These are phyloP conservation scores for Colletotrichum simmondsii DNA, from an alignment of 2,329 filamentous ascomycete genomes.

Conservation along the genomic window DNA sequence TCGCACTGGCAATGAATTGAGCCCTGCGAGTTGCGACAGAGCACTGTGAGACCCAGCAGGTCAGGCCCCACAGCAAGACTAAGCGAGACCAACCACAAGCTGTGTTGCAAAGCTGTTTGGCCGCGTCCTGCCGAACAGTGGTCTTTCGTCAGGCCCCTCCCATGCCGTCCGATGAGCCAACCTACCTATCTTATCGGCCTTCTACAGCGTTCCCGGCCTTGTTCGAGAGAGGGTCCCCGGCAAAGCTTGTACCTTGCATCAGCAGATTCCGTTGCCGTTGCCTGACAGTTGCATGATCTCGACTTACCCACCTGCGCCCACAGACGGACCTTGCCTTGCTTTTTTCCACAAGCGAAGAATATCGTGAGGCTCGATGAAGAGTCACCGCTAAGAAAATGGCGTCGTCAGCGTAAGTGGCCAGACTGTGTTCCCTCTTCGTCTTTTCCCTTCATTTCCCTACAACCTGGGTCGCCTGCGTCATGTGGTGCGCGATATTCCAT, in stretches of 20 bases:
- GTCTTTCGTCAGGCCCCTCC: background rate
- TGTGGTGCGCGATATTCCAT: slow-evolving; percentile 29
- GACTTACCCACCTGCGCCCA: slow-evolving; percentile 6
- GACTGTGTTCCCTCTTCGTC: background rate
- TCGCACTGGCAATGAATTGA: background rate
- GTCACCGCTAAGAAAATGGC: slow-evolving; percentile 37
- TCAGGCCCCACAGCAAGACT: background rate
- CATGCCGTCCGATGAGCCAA: slow-evolving; percentile 18
- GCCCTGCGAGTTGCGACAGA: background rate
- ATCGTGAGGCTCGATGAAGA: slow-evolving; percentile 31
- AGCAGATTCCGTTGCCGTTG: slow-evolving; percentile 32
- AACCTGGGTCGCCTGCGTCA: background rate
- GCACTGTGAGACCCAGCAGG: background rate
- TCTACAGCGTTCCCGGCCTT: slow-evolving; percentile 15
- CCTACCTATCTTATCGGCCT: slow-evolving; percentile 18
- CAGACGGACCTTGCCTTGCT: slow-evolving; percentile 15
- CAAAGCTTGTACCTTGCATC: slow-evolving; percentile 35
- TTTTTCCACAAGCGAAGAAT: slow-evolving; percentile 15
- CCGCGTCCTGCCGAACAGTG: slow-evolving; percentile 3
- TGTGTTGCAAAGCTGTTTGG: background rate
- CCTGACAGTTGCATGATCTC: slow-evolving; percentile 33
- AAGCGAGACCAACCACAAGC: slow-evolving; percentile 13
- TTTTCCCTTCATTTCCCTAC: background rate
- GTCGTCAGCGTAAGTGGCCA: slow-evolving; percentile 41
- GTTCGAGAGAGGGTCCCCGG: slow-evolving; percentile 25